Base-by-base conservation (phyloP, 164 flowering plant species). In the Liriodendron chinense region DNA sequence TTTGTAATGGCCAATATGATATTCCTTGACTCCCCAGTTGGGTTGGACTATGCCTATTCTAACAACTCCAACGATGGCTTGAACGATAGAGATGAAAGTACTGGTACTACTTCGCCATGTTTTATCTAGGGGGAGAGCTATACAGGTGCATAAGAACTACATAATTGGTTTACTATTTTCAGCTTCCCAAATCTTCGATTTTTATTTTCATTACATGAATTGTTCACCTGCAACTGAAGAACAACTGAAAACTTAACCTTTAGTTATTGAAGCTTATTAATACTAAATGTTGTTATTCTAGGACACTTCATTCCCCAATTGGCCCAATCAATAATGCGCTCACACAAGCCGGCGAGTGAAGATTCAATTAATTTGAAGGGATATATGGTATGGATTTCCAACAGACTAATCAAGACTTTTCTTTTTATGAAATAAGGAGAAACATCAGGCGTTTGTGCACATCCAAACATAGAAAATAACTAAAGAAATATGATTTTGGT, bases 301-400 rank as follows among this genome's bases (percentile, higher is more conserved):
- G 99, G 99, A 23, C 99, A 96, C 83, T 96, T 94, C 83, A 92
- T 91, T 83, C 99, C 99, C 74, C 99, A 96, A 83, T 84, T 96
- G 56, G 91, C 97, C 81, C 90, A 92, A 82, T 92, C 91, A 47
- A 89, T 94, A 66, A 86, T 90, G 76, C 80, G 78, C 77, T 66
- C 89, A 85, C 86, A 92, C 78, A 63, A 9, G 9, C 82, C 47
- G 13, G 63, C 74, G 4, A 62, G 67, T 49, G 85, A 83, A 22
- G 78, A 77, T 25, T 13, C 82, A 24, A 90, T 94, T 73, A 92
- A 90, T 78, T 84, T 94, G 65, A 94, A 90, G 85, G 98, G 98
- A 72, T 92, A 86, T 76, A 87, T 96, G 99, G 99, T 95, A 85
- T 21, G 56, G 22, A 1, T 26, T 57, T 34, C 13, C 23, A 47